Conservation (phyloP, 108 stramenopile genomes). For the Pseudonitzschia multiseries region DNA sequence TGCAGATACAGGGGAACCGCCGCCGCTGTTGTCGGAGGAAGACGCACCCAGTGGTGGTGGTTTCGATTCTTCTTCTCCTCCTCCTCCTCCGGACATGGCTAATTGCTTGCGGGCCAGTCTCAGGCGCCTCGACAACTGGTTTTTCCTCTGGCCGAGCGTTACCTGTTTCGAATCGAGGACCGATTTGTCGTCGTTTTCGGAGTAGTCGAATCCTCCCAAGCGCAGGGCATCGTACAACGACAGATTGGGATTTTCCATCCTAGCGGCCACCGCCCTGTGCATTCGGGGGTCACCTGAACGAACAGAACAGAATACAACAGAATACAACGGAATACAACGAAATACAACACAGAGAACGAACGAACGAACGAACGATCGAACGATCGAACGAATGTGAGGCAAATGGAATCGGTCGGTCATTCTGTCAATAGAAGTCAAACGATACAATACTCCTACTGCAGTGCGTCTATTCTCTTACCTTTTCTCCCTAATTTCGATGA, state of each 20-base stretch:
- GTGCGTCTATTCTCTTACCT: no score
- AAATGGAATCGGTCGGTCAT: background rate
- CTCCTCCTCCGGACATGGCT: no score
- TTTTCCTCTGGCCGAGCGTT: slow-evolving; percentile 78
- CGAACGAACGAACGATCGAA: no score
- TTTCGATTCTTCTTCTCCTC: background rate
- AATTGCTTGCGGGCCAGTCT: slow-evolving; percentile 58
- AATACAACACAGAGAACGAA: no score
- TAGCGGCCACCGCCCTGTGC: slow-evolving; percentile 67
- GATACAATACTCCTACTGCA: no score
- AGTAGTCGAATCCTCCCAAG: slow-evolving; percentile 74
- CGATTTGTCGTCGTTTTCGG: slow-evolving; percentile 46
- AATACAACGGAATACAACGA: no score
- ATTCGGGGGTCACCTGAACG: slow-evolving; percentile 18
- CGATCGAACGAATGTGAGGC: no score
- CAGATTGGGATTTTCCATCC: slow-evolving; percentile 59
- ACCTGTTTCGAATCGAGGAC: slow-evolving; percentile 65
- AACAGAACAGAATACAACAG: no score
- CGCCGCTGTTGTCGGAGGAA: background rate
- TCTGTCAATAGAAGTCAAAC: background rate
- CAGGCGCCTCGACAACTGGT: slow-evolving; percentile 71
- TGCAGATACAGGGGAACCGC: no score
- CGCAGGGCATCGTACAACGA: slow-evolving; percentile 65
- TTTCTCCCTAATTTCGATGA: slow-evolving; percentile 59
- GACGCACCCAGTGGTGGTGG: background rate